A percentile compares a stretch with the other conserved stretches of the same genome.
Evolutionary conservation across 177 flowering plant species (phyloP).

Genomic region (Vitis hybrid): DNA sequence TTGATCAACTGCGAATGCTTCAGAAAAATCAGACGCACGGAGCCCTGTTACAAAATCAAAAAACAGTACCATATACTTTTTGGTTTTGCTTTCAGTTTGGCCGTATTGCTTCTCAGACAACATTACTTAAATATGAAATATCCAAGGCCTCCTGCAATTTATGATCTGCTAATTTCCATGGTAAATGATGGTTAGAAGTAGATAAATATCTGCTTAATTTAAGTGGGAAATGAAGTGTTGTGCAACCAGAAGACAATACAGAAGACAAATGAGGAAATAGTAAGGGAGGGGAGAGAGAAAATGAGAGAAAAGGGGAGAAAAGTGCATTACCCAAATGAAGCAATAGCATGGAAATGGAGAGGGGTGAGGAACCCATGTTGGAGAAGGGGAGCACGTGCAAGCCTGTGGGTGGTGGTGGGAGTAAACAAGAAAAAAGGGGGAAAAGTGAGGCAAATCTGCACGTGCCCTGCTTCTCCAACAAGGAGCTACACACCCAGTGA

Average conservation of each 20-base stretch:
- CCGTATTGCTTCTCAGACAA: too few relatives aligned
- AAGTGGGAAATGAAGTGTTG: not conserved
- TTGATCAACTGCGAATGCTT: too few relatives aligned
- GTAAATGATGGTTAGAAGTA: too few relatives aligned
- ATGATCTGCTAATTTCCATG: too few relatives aligned
- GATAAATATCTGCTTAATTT: too few relatives aligned
- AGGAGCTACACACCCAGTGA: constrained; percentile 47
- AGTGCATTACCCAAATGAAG: not conserved
- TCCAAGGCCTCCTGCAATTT: too few relatives aligned
- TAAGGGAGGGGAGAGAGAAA: not conserved
- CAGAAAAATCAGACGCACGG: too few relatives aligned
- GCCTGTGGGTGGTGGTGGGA: not conserved
- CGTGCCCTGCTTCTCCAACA: constrained; percentile 98
- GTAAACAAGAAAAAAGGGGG: not conserved
- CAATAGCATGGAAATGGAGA: not conserved
- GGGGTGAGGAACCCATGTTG: constrained; percentile 64
- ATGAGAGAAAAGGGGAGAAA: not conserved
- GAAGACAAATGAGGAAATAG: not conserved
- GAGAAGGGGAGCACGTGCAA: constrained; percentile 91
- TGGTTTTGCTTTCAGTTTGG: too few relatives aligned
- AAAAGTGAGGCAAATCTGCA: constrained; percentile 38
- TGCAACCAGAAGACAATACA: not conserved
- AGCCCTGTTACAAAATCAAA: too few relatives aligned
- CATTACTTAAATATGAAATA: too few relatives aligned
- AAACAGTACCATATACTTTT: too few relatives aligned